Evolutionary conservation across 2,329 filamentous ascomycete genomes (phyloP), one percentile per base, ranked within the genome.

Genomic region (Camptophora hylomeconis): DNA sequence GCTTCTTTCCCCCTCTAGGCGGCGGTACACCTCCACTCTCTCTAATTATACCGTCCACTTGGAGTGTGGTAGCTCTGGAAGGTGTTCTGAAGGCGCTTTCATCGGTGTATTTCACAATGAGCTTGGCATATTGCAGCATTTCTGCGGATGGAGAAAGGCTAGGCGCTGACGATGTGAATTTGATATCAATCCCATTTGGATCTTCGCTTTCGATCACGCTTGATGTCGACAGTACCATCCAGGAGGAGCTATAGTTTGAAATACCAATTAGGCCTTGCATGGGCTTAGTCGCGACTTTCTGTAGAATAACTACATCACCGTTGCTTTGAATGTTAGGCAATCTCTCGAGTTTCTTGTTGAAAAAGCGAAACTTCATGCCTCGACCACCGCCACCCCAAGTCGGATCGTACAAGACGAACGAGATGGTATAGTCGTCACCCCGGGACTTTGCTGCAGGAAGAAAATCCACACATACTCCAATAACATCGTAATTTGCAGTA

Each of bases 391-490:
- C 51, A 22, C 62, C 51, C 31, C 72, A 56, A 5, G 61, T 53
- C 7, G 55, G 46, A 46, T 84, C 78, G 43, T 60, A 69, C 3
- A 84, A 47, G 2, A 61, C 67, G 18, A 82, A 56, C 13, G 64
- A 63, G 36, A 65, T 68, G 50, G 76, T 78, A 43, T 52, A 67
- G 64, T 80, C 75, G 14, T 49, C 45, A 13, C 67, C 64, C 30
- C 37, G 56, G 1, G 72, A 72, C 7, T 48, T 32, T 1, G 58
- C 60, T 1, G 72, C 67, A 1, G 61, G 52, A 32, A 70, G 63
- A 26, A 63, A 65, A 42, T 87, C 80, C 28, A 71, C 69, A 3
- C 87, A 68, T 4, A 87, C 53, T 1, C 82, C 84, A 28, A 83
- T 65, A 21, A 89, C 55, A 52, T 61, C 33, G 28, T 28, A 33